Evolutionary conservation across 1,284 basidiomycete species (phyloP).

Genomic region (Apiotrichum brassicae): DNA sequence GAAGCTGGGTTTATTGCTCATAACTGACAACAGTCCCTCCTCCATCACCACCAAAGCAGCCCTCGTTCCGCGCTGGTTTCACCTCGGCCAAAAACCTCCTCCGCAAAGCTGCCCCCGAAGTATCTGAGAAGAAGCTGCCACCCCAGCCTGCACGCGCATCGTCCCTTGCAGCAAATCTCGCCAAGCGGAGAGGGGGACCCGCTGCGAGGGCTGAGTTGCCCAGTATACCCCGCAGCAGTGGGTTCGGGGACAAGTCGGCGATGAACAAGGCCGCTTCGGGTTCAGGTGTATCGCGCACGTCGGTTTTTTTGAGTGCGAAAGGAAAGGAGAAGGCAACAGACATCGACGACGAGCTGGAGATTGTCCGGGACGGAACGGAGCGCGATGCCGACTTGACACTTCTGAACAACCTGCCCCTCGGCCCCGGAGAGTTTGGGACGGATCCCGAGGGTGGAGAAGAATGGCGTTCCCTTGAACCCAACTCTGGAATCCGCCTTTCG

Average conservation of each 20-base stretch:
- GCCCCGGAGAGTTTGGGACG: constrained; percentile 58
- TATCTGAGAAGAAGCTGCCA: not conserved
- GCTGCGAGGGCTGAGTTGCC: not conserved
- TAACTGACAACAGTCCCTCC: not conserved
- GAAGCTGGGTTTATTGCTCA: not conserved
- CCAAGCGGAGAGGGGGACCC: not conserved
- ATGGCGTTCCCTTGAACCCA: constrained; percentile 74
- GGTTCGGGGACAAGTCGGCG: not conserved
- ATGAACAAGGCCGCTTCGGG: not conserved
- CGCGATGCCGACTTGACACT: constrained; percentile 62
- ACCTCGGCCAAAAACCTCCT: not conserved
- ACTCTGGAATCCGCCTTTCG: constrained; percentile 78
- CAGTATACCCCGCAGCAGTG: not conserved
- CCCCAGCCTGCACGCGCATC: not conserved
- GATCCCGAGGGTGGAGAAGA: constrained; percentile 44
- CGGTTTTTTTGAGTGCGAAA: not conserved
- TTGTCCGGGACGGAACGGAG: constrained; percentile 16
- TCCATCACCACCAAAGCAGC: constrained; percentile 1
- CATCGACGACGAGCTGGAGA: constrained; percentile 11
- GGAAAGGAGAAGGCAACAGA: not conserved
- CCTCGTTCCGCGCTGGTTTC: not conserved
- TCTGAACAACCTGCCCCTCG: constrained; percentile 64
- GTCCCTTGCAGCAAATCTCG: not conserved
- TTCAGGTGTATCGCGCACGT: not conserved
- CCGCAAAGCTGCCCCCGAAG: not conserved